A percentile compares a stretch with the other conserved stretches of the same genome.
These are phyloP conservation scores for Groenewaldozyma sp. DNA, from an alignment of 1,139 yeast genomes.

Conservation along the genomic window DNA sequence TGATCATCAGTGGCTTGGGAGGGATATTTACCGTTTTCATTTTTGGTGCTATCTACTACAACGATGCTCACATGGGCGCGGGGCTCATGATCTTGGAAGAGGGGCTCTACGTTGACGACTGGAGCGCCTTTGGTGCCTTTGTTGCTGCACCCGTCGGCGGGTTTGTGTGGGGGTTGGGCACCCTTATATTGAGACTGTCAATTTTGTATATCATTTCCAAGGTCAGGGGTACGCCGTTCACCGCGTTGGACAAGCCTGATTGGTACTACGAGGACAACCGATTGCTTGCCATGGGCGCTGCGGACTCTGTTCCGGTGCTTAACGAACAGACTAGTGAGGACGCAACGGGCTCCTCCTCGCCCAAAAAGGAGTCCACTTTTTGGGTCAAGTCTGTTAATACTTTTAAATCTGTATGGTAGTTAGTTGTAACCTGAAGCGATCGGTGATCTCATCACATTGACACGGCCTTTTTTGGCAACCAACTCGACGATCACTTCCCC, in stretches of 20 bases:
- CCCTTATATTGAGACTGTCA: constrained; percentile 44
- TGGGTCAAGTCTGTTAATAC: background rate
- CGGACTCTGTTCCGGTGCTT: too few relatives aligned
- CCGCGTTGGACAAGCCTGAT: constrained; percentile 45
- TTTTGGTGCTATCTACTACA: constrained; percentile 74
- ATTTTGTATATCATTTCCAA: constrained; percentile 34
- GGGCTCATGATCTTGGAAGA: constrained; percentile 59
- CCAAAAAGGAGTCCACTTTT: background rate
- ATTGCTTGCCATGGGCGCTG: background rate
- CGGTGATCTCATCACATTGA: too few relatives aligned
- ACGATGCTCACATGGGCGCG: constrained; percentile 69
- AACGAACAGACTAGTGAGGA: too few relatives aligned
- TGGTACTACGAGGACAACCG: constrained; percentile 5
- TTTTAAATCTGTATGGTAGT: constrained; percentile 1
- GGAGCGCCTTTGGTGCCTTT: constrained; percentile 95
- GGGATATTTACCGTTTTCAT: constrained; percentile 72
- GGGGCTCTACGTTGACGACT: constrained; percentile 74
- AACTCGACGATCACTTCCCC: too few relatives aligned
- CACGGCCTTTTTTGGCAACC: too few relatives aligned
- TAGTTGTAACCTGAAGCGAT: background rate
- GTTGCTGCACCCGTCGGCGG: constrained; percentile 87
- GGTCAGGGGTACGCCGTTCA: constrained; percentile 39
- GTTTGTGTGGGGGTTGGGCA: constrained; percentile 45
- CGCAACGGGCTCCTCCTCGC: too few relatives aligned
- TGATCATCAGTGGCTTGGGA: constrained; percentile 75